Evolutionary conservation across 371 early-diverging fungal genomes (phyloP), one percentile per base, ranked within the genome.

Genomic region (Apophysomyces variabilis): DNA sequence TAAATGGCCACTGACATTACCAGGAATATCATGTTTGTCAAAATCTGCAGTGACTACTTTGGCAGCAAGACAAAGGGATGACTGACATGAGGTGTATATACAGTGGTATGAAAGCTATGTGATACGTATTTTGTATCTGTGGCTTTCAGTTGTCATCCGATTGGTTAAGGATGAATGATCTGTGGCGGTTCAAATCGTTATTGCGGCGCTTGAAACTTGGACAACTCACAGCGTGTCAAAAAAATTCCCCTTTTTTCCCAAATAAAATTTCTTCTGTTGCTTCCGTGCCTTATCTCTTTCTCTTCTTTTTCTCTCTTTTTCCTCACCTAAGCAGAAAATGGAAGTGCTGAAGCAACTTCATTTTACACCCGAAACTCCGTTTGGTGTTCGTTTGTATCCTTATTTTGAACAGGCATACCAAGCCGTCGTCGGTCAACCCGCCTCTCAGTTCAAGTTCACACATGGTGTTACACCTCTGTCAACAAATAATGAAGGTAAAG

Each of bases 401-500:
- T 63, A 54, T 39, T 63, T 63, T 32, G 56, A 63, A 56, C 37
- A 50, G 32, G 57, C 32, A 7, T 63, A 63, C 37, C 41, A 56
- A 13, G 57, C 57, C 16, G 35, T 56, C 6, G 3, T 50, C 1
- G 63, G 72, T 21, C 61, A 78, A 61, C 57, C 60, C 18, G 70
- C 74, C 5, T 21, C 63, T 37, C 62, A 60, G 18, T 74, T 74
- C 47, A 44, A 41, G 16, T 74, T 70, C 45, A 61, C 61, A 6
- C 65, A 67, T 35, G 70, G 70, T 50, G 70, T 70, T 38, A 74
- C 74, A 11, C 70, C 70, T 26, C 61, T 74, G 43, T 74, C 74
- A 9, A 74, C 74, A 35, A 71, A 77, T 68, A 72, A 73, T 18
- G 85, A 88, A 69, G 74, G 74, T 74, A 73, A 26, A 26, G 26